Evolutionary conservation across 208 protist species (phyloP).

Genomic region (Tetramitus jugosus): DNA sequence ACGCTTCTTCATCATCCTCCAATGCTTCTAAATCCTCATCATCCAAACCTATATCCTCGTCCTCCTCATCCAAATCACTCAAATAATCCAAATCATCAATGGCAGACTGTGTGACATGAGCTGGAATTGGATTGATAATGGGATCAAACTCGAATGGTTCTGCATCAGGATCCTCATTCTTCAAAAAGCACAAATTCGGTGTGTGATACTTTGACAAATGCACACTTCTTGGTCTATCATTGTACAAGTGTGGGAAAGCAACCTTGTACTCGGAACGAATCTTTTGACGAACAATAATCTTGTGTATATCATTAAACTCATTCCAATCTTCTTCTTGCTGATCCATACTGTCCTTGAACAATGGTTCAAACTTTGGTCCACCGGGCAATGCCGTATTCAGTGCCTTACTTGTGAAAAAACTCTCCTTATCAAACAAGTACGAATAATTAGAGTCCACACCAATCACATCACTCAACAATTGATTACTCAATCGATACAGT

Average conservation of each 20-base stretch:
- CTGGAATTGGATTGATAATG: constrained; percentile 93
- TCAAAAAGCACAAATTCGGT: constrained; percentile 74
- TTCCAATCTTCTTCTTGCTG: constrained; percentile 96
- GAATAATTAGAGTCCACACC: constrained; percentile 99
- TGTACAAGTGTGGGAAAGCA: constrained; percentile 99
- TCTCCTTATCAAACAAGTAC: constrained; percentile 97
- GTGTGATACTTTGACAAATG: constrained; percentile 86
- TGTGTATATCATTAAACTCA: constrained; percentile 99
- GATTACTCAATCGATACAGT: constrained; percentile 79
- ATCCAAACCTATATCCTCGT: constrained; percentile 29
- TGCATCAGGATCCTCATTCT: constrained; percentile 79
- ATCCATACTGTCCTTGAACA: constrained; percentile 72
- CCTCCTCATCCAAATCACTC: neutral
- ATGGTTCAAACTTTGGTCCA: constrained; percentile 97
- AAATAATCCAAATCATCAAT: constrained; percentile 38
- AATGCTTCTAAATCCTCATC: too few species aligned
- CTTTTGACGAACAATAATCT: constrained; percentile 97
- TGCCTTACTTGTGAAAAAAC: constrained; percentile 99
- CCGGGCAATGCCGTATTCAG: constrained; percentile 98
- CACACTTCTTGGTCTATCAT: constrained; percentile 85
- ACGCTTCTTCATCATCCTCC: constrained; percentile 35
- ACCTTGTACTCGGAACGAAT: constrained; percentile 99
- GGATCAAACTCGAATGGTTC: constrained; percentile 98
- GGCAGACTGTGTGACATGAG: constrained; percentile 39
- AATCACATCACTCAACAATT: constrained; percentile 70